Percentiles rank a stretch among this genome's conserved stretches.
These are phyloP conservation scores for Eutrema japonicum DNA, from an alignment of 345 rosid genomes.

Conservation along the genomic window DNA sequence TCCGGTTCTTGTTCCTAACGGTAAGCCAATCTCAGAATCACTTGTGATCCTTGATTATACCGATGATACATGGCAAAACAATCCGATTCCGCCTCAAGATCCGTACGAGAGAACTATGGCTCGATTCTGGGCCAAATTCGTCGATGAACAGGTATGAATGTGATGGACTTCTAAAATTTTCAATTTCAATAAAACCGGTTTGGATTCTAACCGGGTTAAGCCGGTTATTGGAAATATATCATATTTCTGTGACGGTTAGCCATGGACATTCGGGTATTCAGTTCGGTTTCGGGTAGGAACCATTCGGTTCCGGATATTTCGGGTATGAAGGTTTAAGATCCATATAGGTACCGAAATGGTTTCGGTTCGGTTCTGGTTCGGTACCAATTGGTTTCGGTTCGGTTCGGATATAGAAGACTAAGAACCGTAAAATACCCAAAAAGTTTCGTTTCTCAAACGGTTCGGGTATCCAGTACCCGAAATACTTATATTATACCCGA, in stretches of 20 bases:
- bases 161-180: background rate
- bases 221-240: background rate
- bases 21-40: conserved; percentile 51
- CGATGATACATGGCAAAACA: conserved; percentile 53
- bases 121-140: conserved; percentile 52
- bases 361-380: too few species aligned
- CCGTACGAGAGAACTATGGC: conserved; percentile 50
- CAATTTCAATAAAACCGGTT: conserved; percentile 6
- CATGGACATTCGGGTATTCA: too few species aligned
- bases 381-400: too few species aligned
- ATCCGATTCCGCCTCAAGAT: conserved; percentile 51
- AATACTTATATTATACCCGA: too few species aligned
- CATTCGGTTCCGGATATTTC: too few species aligned
- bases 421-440: too few species aligned
- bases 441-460: too few species aligned
- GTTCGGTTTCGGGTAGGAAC: too few species aligned
- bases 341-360: too few species aligned
- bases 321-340: too few species aligned
- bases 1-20: conserved; percentile 57
- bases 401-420: too few species aligned
- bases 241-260: conserved; percentile 28
- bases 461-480: too few species aligned
- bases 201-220: background rate
- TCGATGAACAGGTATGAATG: conserved; percentile 51
- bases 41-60: conserved; percentile 53